Base-by-base conservation (phyloP, 148 eudicot species). In the Rhododendron griersonianum region DNA sequence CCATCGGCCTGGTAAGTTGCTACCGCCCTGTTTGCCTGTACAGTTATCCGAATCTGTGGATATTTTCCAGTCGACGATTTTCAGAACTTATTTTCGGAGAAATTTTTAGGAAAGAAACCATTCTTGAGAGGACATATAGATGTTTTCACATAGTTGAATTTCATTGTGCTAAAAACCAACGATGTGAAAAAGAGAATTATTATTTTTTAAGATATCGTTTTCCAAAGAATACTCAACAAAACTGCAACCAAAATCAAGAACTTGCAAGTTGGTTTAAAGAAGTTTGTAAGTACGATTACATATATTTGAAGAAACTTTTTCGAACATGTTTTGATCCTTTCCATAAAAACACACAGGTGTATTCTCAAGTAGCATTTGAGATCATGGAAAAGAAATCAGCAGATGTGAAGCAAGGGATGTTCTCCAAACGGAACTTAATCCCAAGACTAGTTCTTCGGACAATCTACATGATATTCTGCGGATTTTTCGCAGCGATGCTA, bases 341-440 rank as follows among this genome's bases (percentile, higher is more conserved):
- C 19, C 11, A 28, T 4, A 0, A 41, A 5, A 19, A 39, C 7
- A 28, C 55, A 35, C 91, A 96, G 99, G 95, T 96, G 15, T 97
- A 97, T 86, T 94, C 99, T 21, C 99, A 97, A 94, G 99, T 97
- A 57, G 98, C 98, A 5, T 97, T 93, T 39, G 99, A 97, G 90
- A 91, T 97, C 19, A 93, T 97, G 95, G 99, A 97, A 89, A 93
- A 92, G 92, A 94, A 93, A 87, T 94, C 98, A 63, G 95, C 99
- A 1, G 98, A 95, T 89, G 88, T 89, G 88, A 91, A 81, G 11
- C 91, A 93, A 88, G 96, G 95, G 79, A 81, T 92, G 81, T 97
- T 97, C 91, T 95, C 99, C 7, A 95, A 86, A 87, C 86, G 99
- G 84, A 97, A 97, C 90, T 89, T 97, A 25, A 71, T 97, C 48